These are phyloP conservation scores for Mucor sp. DNA, from an alignment of 371 early-diverging fungal genomes.

Conservation along the genomic window DNA sequence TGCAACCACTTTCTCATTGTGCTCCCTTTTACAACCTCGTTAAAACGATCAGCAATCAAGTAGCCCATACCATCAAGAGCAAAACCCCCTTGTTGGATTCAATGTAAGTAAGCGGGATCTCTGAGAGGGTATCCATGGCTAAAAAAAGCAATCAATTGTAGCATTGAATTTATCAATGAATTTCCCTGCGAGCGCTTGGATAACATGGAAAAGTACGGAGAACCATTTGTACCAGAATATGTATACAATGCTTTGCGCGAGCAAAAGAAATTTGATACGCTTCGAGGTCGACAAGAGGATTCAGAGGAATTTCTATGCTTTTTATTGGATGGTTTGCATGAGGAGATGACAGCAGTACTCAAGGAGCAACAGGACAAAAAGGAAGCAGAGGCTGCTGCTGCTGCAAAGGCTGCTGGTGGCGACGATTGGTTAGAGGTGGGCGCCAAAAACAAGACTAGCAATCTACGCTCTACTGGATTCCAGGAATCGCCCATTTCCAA, in stretches of 20 bases:
- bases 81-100: conserved; percentile 84
- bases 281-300: conserved; percentile 95
- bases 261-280: conserved; percentile 78
- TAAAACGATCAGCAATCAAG: conserved; percentile 63
- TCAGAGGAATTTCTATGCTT: conserved; percentile 96
- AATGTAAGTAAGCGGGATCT: conserved; percentile 52
- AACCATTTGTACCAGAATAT: conserved; percentile 91
- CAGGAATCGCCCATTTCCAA: conserved; percentile 79
- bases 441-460: conserved; percentile 72
- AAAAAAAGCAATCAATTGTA: conserved; percentile 16
- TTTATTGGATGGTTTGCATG: conserved; percentile 92
- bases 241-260: conserved; percentile 89
- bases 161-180: conserved; percentile 79
- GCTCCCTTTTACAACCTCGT: conserved; percentile 89
- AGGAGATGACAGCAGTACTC: conserved; percentile 74
- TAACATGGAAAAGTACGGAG: conserved; percentile 55
- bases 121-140: background rate
- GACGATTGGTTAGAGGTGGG: conserved; percentile 93
- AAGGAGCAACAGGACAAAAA: conserved; percentile 30
- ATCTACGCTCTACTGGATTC: conserved; percentile 54
- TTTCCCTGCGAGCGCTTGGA: conserved; percentile 54
- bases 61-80: conserved; percentile 71
- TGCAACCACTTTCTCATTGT: conserved; percentile 88
- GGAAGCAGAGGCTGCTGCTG: conserved; percentile 15
- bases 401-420: conserved; percentile 32